Evolutionary conservation across 1,139 yeast genomes (phyloP), one percentile per base, ranked within the genome.

Genomic region (Arxiozyma telluris): DNA sequence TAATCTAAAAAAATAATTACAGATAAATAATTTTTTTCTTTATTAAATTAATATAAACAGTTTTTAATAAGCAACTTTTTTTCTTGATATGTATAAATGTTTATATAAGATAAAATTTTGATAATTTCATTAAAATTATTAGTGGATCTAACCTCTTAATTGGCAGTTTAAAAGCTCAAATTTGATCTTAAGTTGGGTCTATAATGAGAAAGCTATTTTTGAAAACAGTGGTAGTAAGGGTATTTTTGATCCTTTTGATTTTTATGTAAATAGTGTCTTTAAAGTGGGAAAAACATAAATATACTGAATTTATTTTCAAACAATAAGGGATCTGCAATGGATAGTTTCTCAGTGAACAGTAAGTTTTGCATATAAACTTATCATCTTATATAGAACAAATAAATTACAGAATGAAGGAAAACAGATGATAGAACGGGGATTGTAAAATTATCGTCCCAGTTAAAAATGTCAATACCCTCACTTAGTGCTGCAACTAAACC

Each of bases 381-480:
- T n/a, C 5, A 21, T 22, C 43, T 42, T 43, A 41, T 25, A 11
- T 41, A 23, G 30, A 49, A 49, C 22, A 30, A 42, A 42, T 49
- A 49, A 45, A 82, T 77, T 21, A 79, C 73, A 34, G 69, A 70
- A 63, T 75, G 76, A 57, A 90, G 74, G 61, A 85, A 80, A 15
- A 77, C 68, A 9, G 94, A 86, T 46, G 96, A 83, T 50, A 90
- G 68, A 0, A 88, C 89, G 3, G 98, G 98, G 56, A 93, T 91
- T 51, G 98, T 90, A 64, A 94, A 80, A 69, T 93, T 93, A 68
- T 93, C 99, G 69, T 93, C 98, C 70, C 89, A 72, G 45, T 81
- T 82, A 59, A 78, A 82, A 39, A 90, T 56, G 62, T 84, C 87
- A 50, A 90, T 78, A 41, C 87, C 87, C 72, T 91, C 98, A 47